A percentile compares a stretch with the other conserved stretches of the same genome.
These are phyloP conservation scores for Neocallimastix lanati DNA, from an alignment of 192 early-diverging fungal species.

Conservation along the genomic window DNA sequence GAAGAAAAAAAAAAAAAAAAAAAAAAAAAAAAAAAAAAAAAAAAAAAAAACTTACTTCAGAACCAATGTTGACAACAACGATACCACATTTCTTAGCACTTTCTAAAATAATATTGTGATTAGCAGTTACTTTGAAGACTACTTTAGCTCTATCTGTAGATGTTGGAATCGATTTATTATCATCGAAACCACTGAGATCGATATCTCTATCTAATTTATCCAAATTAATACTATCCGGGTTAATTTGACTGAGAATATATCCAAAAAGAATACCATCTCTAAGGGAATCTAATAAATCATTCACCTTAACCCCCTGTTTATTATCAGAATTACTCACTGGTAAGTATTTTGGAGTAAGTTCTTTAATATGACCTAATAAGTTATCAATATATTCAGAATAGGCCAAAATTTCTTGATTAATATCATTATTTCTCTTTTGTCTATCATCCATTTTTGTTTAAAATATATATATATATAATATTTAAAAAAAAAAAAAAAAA, in stretches of 20 bases:
- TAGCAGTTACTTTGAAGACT: neutral
- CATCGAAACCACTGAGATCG: neutral
- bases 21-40: too few relatives aligned
- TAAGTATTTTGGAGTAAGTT: neutral
- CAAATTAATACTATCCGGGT: neutral
- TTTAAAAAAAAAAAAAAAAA: too few relatives aligned
- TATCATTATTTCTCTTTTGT: neutral
- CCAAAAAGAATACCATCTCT: neutral
- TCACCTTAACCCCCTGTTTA: neutral
- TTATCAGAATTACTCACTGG: neutral
- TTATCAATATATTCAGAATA: neutral
- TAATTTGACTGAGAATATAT: neutral
- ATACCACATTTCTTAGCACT: neutral
- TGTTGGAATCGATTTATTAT: neutral
- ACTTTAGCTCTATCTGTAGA: neutral
- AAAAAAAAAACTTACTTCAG: neutral
- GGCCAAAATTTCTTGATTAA: neutral
- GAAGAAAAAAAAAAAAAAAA: too few relatives aligned
- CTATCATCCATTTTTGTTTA: neutral
- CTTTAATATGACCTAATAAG: neutral
- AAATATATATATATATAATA: too few relatives aligned
- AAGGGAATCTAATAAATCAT: neutral
- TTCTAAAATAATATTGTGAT: neutral
- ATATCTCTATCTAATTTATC: neutral
- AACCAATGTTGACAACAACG: neutral